Evolutionary conservation across 2,329 filamentous ascomycete species (phyloP), one percentile per base, ranked within the genome.

Genomic region (Alternaria ethzedia): DNA sequence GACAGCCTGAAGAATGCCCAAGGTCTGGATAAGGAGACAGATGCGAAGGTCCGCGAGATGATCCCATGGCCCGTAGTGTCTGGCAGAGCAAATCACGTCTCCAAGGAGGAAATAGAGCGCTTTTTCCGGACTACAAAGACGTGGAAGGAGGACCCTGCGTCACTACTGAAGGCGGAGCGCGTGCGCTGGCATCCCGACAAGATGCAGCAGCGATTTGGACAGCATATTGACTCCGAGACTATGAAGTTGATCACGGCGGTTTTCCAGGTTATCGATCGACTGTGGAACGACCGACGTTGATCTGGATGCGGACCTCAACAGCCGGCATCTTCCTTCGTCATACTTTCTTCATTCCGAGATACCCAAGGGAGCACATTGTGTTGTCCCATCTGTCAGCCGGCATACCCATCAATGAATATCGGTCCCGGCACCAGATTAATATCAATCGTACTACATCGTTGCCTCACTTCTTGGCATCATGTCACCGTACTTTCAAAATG

Each of bases 161-260:
- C 85, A 47, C 78, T 86, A 6, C 83, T 98, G 56, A 97, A 97
- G 80, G 83, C 88, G 6, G 96, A 99, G 83, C 88, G 96, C 55
- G 90, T 98, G 17, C 86, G 94, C 15, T 99, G 96, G 96, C 96
- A 99, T 83, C 96, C 96, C 5, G 96, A 99, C 82, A 99, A 98
- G 84, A 91, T 98, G 59, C 93, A 97, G 83, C 96, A 97, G 82
- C 88, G 89, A 57, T 90, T 97, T 64, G 92, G 93, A 4, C 83
- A 88, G 63, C 84, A 85, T 13, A 88, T 97, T 52, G 90, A 94
- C 51, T 85, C 88, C 23, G 86, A 86, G 4, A 88, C 92, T 4
- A 90, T 97, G 86, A 89, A 88, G 75, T 86, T 89, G 57, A 92
- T 97, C 45, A 99, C 95, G 11, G 91, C 92, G 7, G 90, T 97